Percentiles rank a stretch among this genome's conserved stretches.
These are phyloP conservation scores for Cladosporium sp. DNA, from an alignment of 2,329 filamentous ascomycete genomes.

Conservation along the genomic window DNA sequence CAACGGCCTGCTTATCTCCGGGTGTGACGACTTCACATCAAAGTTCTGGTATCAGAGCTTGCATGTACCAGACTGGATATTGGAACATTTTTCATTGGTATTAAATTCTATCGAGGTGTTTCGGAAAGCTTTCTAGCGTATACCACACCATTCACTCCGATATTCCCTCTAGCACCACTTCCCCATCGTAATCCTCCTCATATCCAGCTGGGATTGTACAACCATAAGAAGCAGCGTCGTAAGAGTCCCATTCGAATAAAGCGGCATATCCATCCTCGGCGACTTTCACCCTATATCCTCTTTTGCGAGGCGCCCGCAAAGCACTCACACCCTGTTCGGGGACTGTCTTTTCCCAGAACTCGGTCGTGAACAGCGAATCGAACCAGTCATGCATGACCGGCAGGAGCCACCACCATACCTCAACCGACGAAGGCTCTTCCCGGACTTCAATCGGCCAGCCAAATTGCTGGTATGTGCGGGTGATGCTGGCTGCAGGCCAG, in stretches of 20 bases:
- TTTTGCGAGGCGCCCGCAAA: neutral
- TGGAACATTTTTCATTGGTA: neutral
- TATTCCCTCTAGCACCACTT: neutral
- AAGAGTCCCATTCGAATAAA: neutral
- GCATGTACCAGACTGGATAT: neutral
- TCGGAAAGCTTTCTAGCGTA: neutral
- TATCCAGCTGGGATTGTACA: neutral
- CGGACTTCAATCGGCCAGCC: neutral
- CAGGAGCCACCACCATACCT: neutral
- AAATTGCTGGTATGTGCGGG: neutral
- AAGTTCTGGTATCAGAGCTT: neutral
- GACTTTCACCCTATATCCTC: neutral
- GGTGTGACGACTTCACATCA: neutral
- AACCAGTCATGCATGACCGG: neutral
- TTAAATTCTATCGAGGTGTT: neutral
- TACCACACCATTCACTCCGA: neutral
- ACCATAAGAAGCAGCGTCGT: neutral
- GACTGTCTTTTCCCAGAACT: neutral
- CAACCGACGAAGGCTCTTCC: neutral
- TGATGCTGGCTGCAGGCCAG: neutral
- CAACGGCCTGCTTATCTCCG: constrained; percentile 1
- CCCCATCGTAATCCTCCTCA: neutral
- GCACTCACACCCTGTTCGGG: neutral
- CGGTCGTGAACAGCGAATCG: neutral
- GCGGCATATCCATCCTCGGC: neutral